Evolutionary conservation across 1,284 basidiomycete genomes (phyloP).

Genomic region (Earliella scabrosa): DNA sequence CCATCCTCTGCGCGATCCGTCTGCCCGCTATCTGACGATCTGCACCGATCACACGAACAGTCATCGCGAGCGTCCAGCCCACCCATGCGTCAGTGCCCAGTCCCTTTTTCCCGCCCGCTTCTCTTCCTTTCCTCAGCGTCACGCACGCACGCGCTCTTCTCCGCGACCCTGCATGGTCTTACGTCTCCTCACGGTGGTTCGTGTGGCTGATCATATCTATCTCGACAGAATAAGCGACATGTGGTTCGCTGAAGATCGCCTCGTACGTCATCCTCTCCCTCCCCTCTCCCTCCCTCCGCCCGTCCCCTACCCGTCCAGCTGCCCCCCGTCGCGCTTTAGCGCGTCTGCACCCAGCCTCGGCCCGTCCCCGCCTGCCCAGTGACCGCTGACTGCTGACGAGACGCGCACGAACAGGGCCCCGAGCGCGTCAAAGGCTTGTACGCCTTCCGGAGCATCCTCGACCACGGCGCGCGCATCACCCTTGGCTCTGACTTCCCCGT

Average conservation of each 20-base stretch:
- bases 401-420: slow-evolving; percentile 57
- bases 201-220: not conserved
- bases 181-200: too few species aligned
- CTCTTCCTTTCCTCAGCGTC: too few species aligned
- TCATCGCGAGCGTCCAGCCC: slow-evolving; percentile 84
- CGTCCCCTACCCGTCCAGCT: too few species aligned
- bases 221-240: slow-evolving; percentile 77
- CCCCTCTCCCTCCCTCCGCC: not conserved
- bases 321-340: too few species aligned
- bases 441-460: slow-evolving; percentile 78
- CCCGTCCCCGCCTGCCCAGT: too few species aligned
- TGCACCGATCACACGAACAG: slow-evolving; percentile 40
- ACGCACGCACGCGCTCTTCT: too few species aligned
- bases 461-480: slow-evolving; percentile 64
- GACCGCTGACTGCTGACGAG: not conserved
- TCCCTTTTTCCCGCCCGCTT: not conserved
- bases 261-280: slow-evolving; percentile 53
- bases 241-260: slow-evolving; percentile 84
- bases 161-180: too few species aligned
- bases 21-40: slow-evolving; percentile 5
- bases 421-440: slow-evolving; percentile 87
- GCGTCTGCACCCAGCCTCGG: too few species aligned
- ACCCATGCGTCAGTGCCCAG: slow-evolving; percentile 76
- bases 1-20: too few species aligned
- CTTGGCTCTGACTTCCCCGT: slow-evolving; percentile 93